Conservation (phyloP, 2,329 filamentous ascomycete genomes). For the Ceratocystis harringtonii region DNA sequence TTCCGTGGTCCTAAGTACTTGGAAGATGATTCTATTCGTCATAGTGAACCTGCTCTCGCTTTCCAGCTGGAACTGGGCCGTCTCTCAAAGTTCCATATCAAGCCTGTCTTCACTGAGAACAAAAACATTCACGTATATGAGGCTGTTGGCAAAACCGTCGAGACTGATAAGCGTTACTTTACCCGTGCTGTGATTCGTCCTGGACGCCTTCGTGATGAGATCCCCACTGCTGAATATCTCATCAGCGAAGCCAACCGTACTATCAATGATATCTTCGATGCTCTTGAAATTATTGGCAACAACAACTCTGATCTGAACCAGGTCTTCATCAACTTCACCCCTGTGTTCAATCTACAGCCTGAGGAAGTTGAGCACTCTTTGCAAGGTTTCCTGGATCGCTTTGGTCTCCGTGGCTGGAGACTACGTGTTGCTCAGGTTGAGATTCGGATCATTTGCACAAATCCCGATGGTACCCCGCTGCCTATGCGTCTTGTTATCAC, state of each 20-base stretch:
- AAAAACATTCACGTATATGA: constrained; percentile 99
- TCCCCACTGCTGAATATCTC: constrained; percentile 95
- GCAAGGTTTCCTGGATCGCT: constrained; percentile 89
- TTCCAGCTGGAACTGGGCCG: constrained; percentile 96
- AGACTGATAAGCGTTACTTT: constrained; percentile 97
- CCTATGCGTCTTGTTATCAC: constrained; percentile 92
- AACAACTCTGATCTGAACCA: constrained; percentile 99
- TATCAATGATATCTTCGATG: constrained; percentile 95
- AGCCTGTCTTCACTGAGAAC: constrained; percentile 97
- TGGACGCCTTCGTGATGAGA: constrained; percentile 87
- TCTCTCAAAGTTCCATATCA: constrained; percentile 93
- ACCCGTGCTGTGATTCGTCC: constrained; percentile 89
- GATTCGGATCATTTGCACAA: constrained; percentile 96
- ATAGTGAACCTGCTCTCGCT: constrained; percentile 87
- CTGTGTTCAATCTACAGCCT: constrained; percentile 84
- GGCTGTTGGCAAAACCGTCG: constrained; percentile 82
- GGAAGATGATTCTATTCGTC: constrained; percentile 91
- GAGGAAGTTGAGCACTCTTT: constrained; percentile 84
- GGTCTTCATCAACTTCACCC: constrained; percentile 99
- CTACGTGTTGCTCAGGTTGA: constrained; percentile 93
- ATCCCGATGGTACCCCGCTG: constrained; percentile 67
- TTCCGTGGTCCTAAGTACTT: constrained; percentile 85
- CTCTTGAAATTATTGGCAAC: constrained; percentile 95
- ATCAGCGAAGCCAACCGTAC: constrained; percentile 92
- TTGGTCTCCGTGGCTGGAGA: constrained; percentile 87